phyloP scores from a whole-genome alignment of 139 green algal genomes.

The Volvox africanus region DNA sequence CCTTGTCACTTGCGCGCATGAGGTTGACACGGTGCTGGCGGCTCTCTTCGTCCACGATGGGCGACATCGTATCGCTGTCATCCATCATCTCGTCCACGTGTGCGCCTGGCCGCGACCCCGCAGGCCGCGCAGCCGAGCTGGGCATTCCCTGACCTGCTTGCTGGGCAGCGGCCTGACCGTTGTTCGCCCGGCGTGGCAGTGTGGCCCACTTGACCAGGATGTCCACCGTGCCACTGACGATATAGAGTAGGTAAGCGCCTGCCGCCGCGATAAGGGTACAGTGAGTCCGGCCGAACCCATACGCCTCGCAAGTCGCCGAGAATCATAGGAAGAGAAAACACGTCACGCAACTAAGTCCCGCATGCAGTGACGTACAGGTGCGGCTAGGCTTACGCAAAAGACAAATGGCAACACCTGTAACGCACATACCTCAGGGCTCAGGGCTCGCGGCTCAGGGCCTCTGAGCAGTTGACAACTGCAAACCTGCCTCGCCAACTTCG shows the following conservation, averaged over 20 bases:
- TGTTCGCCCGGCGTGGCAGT: slow-evolving; percentile 10
- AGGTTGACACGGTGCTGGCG: slow-evolving; percentile 55
- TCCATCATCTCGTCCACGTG: slow-evolving; percentile 46
- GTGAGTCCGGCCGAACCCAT: too few species aligned
- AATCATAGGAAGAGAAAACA: too few species aligned
- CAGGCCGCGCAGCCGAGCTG: background rate
- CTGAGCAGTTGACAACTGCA: too few species aligned
- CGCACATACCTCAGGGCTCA: too few species aligned
- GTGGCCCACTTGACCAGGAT: slow-evolving; percentile 56
- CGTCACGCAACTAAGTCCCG: too few species aligned
- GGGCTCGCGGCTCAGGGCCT: too few species aligned
- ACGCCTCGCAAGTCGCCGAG: too few species aligned
- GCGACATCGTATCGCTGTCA: slow-evolving; percentile 50
- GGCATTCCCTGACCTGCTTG: background rate
- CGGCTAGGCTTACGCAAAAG: too few species aligned
- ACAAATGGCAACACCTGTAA: too few species aligned
- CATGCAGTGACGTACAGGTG: too few species aligned
- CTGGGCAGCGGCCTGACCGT: background rate
- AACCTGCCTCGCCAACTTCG: too few species aligned
- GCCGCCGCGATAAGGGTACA: background rate
- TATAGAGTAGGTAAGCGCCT: slow-evolving; percentile 63
- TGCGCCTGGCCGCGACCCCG: background rate
- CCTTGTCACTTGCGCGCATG: slow-evolving; percentile 50
- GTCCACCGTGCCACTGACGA: slow-evolving; percentile 63
- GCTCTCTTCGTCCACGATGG: slow-evolving; percentile 59